phyloP scores from a whole-genome alignment of 148 eudicot species.

The Vaccinium corymbosum region DNA sequence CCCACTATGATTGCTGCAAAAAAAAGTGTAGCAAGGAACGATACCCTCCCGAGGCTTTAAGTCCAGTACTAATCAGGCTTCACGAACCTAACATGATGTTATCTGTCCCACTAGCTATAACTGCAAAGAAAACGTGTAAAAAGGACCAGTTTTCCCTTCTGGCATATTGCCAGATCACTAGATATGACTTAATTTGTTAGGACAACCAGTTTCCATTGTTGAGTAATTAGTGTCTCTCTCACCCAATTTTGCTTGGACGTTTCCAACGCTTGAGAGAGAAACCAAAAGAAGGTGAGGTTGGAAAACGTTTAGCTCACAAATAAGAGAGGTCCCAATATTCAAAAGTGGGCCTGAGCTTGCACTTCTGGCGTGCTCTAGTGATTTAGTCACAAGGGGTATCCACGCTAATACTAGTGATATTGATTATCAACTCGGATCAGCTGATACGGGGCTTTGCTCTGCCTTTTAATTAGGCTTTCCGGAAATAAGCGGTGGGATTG shows the following conservation, averaged over 20 bases:
- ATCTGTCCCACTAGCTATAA: background rate
- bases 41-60: background rate
- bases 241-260: background rate
- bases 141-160: background rate
- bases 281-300: background rate
- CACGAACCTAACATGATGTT: background rate
- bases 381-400: background rate
- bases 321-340: background rate
- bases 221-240: background rate
- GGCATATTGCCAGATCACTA: background rate
- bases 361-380: background rate
- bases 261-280: background rate
- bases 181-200: background rate
- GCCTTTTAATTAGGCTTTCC: too few species aligned
- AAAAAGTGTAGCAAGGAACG: background rate
- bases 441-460: too few species aligned
- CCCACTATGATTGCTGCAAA: background rate
- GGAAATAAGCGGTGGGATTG: too few species aligned
- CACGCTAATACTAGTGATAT: background rate
- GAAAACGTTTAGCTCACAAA: background rate
- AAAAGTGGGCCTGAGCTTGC: background rate
- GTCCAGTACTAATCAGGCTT: background rate
- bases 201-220: background rate
- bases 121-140: background rate
- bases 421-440: background rate